Evolutionary conservation across 805 yeast genomes (phyloP), one percentile per base, ranked within the genome.

Genomic region (Metschnikowia picachoensis): DNA sequence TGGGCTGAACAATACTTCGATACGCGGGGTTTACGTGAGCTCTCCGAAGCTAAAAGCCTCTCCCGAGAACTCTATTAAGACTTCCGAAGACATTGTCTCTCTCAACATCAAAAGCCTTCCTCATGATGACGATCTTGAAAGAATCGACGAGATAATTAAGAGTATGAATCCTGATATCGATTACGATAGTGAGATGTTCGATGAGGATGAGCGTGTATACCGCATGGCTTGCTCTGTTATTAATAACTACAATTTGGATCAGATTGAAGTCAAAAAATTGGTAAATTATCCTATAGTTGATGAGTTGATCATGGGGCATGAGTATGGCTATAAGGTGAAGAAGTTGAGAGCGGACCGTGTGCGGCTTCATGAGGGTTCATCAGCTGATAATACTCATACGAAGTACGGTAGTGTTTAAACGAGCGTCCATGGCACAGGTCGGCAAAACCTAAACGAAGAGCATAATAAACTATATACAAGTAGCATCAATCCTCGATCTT

Each of bases 271-370:
- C 33, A 68, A 68, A 45, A 51, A 57, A 44, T 40, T 70, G 41
- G 53, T 72, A 29, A 70, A 72, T 47, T 72, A 71, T 47, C 77
- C 76, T 3, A 68, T 71, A 9, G 74, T 70, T n/a, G 76, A 71
- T 40, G 74, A 72, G 42, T 39, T 53, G 34, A 58, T 72, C 12
- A 63, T 57, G 20, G 68, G 74, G 8, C 77, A 72, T 54, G 61
- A 56, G 35, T 71, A 61, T 55, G 76, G 76, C 12, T 70, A 63
- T 53, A 70, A 68, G 47, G 76, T 72, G 13, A 61, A 65, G 39
- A 68, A 66, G 51, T 55, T 72, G 40, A 51, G 76, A 35, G 62
- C 55, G 16, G 59, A 60, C 31, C 36, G 68, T 30, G 41, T 50
- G 34, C 51, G 50, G 29, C 47, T 36, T 29, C 53, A 54, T 28